phyloP scores from a whole-genome alignment of 208 protist species.

The Acanthamoeba lenticulata region DNA sequence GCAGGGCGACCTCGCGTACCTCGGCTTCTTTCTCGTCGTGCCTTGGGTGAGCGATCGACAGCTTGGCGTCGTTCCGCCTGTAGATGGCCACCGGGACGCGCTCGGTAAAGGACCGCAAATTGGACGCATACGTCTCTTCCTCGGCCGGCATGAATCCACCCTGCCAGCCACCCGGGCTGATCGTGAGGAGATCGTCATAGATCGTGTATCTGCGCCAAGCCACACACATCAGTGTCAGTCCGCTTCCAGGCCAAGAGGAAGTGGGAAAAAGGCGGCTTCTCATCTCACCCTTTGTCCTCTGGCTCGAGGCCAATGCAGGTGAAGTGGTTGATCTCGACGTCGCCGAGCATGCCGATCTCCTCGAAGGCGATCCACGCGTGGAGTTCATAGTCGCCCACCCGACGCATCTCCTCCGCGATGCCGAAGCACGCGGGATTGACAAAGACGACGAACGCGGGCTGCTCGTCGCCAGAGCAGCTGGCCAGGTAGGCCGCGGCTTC shows the following conservation, averaged over 20 bases:
- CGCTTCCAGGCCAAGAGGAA: not conserved
- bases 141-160: not conserved
- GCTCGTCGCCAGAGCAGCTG: not conserved
- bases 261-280: not conserved
- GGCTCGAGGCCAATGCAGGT: not conserved
- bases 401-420: not conserved
- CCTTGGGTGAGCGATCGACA: not conserved
- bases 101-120: not conserved
- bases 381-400: not conserved
- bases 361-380: slow-evolving; percentile 28
- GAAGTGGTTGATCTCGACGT: slow-evolving; percentile 22
- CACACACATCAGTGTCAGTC: not conserved
- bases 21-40: not conserved
- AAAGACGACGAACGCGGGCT: not conserved
- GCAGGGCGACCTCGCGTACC: too few relatives aligned
- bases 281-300: not conserved
- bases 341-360: slow-evolving; percentile 3
- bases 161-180: not conserved
- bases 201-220: not conserved
- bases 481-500: not conserved
- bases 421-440: not conserved
- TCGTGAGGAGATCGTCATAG: not conserved
- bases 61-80: not conserved
- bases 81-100: not conserved
- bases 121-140: not conserved